Evolutionary conservation across 768 basidiomycete species (phyloP).

Genomic region (Phanerochaete carnosa): DNA sequence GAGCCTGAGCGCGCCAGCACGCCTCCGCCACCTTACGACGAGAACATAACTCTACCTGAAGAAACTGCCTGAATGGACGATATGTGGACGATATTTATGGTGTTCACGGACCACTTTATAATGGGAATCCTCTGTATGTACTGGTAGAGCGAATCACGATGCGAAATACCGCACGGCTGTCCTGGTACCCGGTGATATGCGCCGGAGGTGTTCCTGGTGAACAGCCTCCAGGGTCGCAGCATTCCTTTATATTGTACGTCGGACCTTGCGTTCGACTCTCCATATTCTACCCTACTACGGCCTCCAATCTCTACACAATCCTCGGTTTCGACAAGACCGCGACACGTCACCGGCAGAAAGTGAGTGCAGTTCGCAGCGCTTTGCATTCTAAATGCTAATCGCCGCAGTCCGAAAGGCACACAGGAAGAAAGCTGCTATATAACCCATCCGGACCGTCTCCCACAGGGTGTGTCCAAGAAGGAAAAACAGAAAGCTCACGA

Average conservation of each 20-base stretch:
- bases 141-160: neutral
- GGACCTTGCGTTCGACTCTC: too few species aligned
- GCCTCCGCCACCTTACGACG: conserved; percentile 5
- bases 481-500: conserved; percentile 63
- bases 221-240: neutral
- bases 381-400: neutral
- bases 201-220: neutral
- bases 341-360: conserved; percentile 60
- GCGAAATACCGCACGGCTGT: neutral
- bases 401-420: conserved; percentile 71
- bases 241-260: too few species aligned
- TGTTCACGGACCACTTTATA: neutral
- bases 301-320: conserved; percentile 51
- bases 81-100: neutral
- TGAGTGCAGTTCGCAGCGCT: conserved; percentile 31
- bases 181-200: neutral
- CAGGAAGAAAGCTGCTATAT: conserved; percentile 63
- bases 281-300: conserved; percentile 1
- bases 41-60: neutral
- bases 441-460: conserved; percentile 75
- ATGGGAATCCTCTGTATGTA: neutral
- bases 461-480: conserved; percentile 47
- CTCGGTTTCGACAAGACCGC: conserved; percentile 55
- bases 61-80: neutral
- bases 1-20: neutral